Conservation (phyloP, 345 rosid species). For the Cardamine occulta region DNA sequence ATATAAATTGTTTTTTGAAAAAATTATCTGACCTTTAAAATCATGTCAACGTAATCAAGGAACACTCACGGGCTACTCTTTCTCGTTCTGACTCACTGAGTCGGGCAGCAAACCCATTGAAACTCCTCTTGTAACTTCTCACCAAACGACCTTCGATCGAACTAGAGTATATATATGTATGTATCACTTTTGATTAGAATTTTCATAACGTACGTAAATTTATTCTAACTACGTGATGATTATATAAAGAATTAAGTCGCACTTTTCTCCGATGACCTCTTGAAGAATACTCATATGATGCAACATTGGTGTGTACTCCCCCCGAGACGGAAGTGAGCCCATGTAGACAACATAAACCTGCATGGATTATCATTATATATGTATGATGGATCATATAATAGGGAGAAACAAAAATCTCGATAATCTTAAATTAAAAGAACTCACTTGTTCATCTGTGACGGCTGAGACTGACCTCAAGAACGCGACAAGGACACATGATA, state of each 20-base stretch:
- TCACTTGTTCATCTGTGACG: constrained; percentile 14
- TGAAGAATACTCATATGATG: constrained; percentile 45
- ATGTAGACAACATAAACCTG: constrained; percentile 52
- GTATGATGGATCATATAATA: neutral
- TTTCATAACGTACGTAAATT: neutral
- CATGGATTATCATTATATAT: constrained; percentile 13
- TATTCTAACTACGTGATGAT: no score
- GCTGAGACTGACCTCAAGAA: constrained; percentile 26
- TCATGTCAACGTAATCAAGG: neutral
- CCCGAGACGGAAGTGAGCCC: constrained; percentile 46
- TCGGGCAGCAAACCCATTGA: constrained; percentile 64
- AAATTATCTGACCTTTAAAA: neutral
- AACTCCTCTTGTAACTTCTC: constrained; percentile 62
- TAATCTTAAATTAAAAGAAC: neutral
- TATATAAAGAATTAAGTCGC: neutral
- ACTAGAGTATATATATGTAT: constrained; percentile 23
- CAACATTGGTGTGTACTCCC: constrained; percentile 34
- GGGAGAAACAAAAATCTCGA: neutral
- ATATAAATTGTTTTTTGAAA: neutral
- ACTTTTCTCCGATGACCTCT: constrained; percentile 38
- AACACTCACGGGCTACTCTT: constrained; percentile 49
- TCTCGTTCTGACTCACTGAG: constrained; percentile 53
- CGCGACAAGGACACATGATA: neutral
- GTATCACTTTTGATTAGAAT: neutral
- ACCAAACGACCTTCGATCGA: constrained; percentile 41